Conservation (phyloP, 2,329 filamentous ascomycete species). For the Bipolaris gigantea region DNA sequence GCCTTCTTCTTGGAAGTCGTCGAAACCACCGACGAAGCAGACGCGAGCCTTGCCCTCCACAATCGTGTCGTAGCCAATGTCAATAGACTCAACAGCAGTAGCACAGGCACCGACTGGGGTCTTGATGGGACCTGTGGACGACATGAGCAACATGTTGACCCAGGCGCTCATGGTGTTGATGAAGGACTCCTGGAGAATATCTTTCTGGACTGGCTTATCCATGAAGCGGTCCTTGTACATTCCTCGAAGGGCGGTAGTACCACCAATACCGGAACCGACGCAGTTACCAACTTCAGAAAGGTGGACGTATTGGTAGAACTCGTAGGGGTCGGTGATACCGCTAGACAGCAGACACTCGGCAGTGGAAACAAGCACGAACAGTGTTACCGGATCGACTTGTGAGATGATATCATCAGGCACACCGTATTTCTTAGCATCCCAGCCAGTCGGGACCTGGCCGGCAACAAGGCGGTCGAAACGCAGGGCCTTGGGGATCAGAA, state of each 20-base stretch:
- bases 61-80: conserved; percentile 98
- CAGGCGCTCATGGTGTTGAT: conserved; percentile 99
- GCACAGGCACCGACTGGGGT: conserved; percentile 97
- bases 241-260: conserved; percentile 84
- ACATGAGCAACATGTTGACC: conserved; percentile 98
- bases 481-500: conserved; percentile 95
- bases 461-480: conserved; percentile 97
- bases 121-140: conserved; percentile 97
- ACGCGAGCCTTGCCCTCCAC: conserved; percentile 96
- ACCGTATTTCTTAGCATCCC: conserved; percentile 95
- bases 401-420: conserved; percentile 96
- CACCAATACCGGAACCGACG: conserved; percentile 97
- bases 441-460: conserved; percentile 94
- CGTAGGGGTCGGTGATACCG: conserved; percentile 97
- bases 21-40: conserved; percentile 97
- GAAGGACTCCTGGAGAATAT: conserved; percentile 98
- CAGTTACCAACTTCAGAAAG: conserved; percentile 98
- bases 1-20: conserved; percentile 98
- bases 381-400: conserved; percentile 93
- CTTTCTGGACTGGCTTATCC: conserved; percentile 96
- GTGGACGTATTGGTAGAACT: conserved; percentile 99
- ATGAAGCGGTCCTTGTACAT: conserved; percentile 99
- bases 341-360: conserved; percentile 87
- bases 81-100: conserved; percentile 94
- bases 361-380: conserved; percentile 92